These are phyloP conservation scores for Dothideomycetes sp. DNA, from an alignment of 2,329 filamentous ascomycete genomes.

Conservation along the genomic window DNA sequence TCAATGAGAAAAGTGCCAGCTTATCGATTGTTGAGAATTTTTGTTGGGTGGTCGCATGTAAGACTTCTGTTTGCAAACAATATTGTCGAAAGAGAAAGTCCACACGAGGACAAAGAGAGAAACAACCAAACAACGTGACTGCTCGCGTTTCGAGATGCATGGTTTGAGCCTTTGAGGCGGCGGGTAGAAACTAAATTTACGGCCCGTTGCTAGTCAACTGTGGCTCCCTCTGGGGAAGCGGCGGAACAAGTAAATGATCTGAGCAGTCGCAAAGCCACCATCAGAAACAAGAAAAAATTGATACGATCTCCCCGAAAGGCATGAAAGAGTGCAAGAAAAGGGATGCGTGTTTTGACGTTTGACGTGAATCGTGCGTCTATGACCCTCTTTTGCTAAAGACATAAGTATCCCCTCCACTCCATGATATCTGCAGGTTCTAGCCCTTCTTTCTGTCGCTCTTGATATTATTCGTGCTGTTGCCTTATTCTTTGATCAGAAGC, in stretches of 20 bases:
- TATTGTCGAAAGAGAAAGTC: not conserved
- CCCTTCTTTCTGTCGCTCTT: no score
- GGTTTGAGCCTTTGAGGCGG: constrained; percentile 5
- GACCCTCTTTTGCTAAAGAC: not conserved
- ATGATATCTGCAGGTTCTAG: constrained; percentile 4
- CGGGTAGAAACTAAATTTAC: constrained; percentile 1
- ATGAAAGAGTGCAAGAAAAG: not conserved
- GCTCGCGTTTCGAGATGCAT: not conserved
- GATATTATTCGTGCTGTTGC: no score
- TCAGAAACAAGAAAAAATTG: constrained; percentile 4
- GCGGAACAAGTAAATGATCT: constrained; percentile 13
- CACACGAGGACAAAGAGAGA: constrained; percentile 6
- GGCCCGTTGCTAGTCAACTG: constrained; percentile 8
- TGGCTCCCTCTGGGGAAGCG: constrained; percentile 11
- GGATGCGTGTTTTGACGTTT: no score
- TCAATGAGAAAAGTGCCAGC: not conserved
- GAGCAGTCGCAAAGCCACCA: constrained; percentile 3
- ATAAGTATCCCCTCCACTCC: constrained; percentile 4
- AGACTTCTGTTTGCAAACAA: no score
- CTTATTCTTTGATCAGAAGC: no score
- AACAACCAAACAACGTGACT: constrained; percentile 10
- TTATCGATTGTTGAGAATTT: no score
- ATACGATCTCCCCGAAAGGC: not conserved
- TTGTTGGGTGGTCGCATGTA: no score
- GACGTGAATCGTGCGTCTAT: no score